Base-by-base conservation (phyloP, 768 basidiomycete species). In the Lentinula edodes region DNA sequence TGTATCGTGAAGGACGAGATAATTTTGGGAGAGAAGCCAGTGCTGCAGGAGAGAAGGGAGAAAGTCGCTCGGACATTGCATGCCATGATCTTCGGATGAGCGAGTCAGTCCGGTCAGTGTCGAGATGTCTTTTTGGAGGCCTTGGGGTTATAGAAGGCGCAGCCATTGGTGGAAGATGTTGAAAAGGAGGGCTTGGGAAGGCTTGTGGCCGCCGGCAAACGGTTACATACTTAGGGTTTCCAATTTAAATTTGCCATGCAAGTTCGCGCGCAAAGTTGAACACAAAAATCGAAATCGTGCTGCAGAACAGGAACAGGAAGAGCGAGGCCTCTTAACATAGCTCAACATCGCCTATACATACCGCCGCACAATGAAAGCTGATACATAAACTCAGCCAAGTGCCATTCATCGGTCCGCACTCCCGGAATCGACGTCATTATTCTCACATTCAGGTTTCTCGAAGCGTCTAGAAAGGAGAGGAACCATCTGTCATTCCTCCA, bases 41-140 rank as follows among this genome's bases (percentile, higher is more conserved):
- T 0, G 90, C 90, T 0, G 83, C 73, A 0, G 84, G 75, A 1
- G 91, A 91, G 73, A 93, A 92, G 0, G 91, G 91, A 2, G 78
- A 77, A 52, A 87, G 68, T 13, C 83, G 58, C 53, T 85, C 84
- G 18, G 80, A 71, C 69, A 89, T 80, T 1, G 80, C 81, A 53
- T 86, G 80, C 83, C 84, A 87, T 32, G 87, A 87, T 28, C 88
- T 73, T 5, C 79, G 79, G 43, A 88, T 75, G 59, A 83, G 70
- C 1, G 78, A 79, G 4, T 74, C 70, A 20, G 67, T 65, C 55
- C 36, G 61, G 64, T 66, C 51, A 53, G 23, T 28, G 36, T 63
- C 51, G 51, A 23, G 39, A 60, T 13, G 15, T 56, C 36, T 18
- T 34, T 8, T 38, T 32, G 23, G 41, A 51, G 45, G 20, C 56